phyloP scores from a whole-genome alignment of 495 filamentous ascomycete species.

The Recurvomyces mirabilis region DNA sequence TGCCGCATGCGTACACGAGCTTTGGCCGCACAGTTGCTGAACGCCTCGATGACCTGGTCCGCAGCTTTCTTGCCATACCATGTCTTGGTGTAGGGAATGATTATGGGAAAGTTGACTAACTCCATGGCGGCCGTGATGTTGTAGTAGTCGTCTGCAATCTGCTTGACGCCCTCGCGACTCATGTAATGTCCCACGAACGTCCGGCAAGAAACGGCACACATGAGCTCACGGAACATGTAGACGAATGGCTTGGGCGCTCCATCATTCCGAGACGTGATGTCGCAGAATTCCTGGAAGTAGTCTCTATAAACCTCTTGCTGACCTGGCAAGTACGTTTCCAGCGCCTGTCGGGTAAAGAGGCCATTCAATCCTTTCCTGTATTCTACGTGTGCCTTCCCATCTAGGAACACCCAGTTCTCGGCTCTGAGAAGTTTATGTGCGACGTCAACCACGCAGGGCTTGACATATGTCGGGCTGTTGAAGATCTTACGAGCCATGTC shows the following conservation, averaged over 20 bases:
- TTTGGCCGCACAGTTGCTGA: conserved; percentile 84
- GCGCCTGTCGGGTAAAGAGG: conserved; percentile 83
- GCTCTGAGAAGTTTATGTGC: conserved; percentile 89
- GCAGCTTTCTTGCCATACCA: conserved; percentile 97
- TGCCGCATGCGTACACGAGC: conserved; percentile 75
- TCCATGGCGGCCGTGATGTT: conserved; percentile 91
- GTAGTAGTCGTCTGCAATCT: conserved; percentile 95
- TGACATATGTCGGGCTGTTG: conserved; percentile 86
- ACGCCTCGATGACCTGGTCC: conserved; percentile 82
- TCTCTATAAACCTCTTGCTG: conserved; percentile 84
- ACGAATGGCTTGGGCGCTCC: conserved; percentile 77
- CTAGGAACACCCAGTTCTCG: conserved; percentile 95
- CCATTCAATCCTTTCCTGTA: conserved; percentile 94
- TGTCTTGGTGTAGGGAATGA: conserved; percentile 87
- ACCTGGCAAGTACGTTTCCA: conserved; percentile 79
- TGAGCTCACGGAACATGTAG: conserved; percentile 85
- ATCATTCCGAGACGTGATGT: conserved; percentile 57
- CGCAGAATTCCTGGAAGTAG: conserved; percentile 70
- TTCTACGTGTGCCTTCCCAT: conserved; percentile 89
- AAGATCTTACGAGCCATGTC: conserved; percentile 96
- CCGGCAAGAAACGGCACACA: conserved; percentile 87
- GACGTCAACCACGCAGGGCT: conserved; percentile 92
- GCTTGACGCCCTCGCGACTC: conserved; percentile 75
- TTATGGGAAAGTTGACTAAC: conserved; percentile 97
- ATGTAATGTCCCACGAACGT: conserved; percentile 97